phyloP scores from a whole-genome alignment of 352 stramenopile species.

The Globisporangium carolinianum region DNA sequence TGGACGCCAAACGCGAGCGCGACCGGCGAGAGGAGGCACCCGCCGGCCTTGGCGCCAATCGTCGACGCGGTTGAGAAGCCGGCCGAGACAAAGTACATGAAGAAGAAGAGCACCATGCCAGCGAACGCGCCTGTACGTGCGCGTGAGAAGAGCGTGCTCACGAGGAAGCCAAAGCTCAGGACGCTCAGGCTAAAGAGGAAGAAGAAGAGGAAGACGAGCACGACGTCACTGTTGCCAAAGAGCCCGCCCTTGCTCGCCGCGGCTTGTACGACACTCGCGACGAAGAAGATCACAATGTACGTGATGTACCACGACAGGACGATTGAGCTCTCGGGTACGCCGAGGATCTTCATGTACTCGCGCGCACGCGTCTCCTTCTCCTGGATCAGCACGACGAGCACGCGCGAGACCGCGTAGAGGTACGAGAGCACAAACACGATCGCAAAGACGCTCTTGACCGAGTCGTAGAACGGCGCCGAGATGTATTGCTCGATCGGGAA shows the following conservation, averaged over 20 bases:
- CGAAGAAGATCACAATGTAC: conserved; percentile 73
- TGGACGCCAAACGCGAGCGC: conserved; percentile 75
- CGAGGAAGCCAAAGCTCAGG: conserved; percentile 59
- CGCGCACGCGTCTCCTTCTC: conserved; percentile 68
- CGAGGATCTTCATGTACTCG: conserved; percentile 71
- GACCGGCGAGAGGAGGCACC: conserved; percentile 57
- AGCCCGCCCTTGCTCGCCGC: conserved; percentile 42
- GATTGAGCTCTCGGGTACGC: conserved; percentile 47
- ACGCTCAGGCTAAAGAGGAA: conserved; percentile 63
- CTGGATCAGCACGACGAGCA: conserved; percentile 77
- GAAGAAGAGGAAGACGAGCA: conserved; percentile 67
- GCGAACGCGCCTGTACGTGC: conserved; percentile 55
- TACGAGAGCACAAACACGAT: conserved; percentile 87
- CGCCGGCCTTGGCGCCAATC: conserved; percentile 38
- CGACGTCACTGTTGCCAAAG: conserved; percentile 32
- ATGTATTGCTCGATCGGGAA: conserved; percentile 44
- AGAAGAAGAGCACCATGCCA: conserved; percentile 83
- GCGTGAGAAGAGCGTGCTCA: conserved; percentile 75
- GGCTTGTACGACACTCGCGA: conserved; percentile 56
- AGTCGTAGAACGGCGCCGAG: conserved; percentile 59
- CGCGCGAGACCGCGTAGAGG: conserved; percentile 55
- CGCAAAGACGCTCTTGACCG: conserved; percentile 53
- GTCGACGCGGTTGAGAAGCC: conserved; percentile 32
- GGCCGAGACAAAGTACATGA: conserved; percentile 82
- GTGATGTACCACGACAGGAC: conserved; percentile 77